phyloP scores from a whole-genome alignment of 2,329 filamentous ascomycete genomes.

The Aspergillus bombycis region DNA sequence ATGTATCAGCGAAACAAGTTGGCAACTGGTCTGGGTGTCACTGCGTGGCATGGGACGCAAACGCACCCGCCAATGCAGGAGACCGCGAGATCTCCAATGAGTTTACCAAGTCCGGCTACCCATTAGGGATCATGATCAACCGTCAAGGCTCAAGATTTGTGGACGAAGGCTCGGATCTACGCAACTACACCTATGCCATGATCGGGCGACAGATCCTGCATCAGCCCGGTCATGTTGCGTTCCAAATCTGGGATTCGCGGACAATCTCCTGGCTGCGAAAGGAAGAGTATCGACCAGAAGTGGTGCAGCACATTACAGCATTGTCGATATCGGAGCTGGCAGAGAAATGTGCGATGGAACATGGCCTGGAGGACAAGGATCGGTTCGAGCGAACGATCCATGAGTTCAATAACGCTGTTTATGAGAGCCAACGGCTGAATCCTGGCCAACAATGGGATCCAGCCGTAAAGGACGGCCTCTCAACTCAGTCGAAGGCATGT shows the following conservation, averaged over 20 bases:
- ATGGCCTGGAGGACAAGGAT: slow-evolving; percentile 52
- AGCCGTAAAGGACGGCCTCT: slow-evolving; percentile 62
- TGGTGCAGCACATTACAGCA: slow-evolving; percentile 58
- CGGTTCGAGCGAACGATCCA: slow-evolving; percentile 57
- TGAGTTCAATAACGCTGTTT: slow-evolving; percentile 63
- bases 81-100: slow-evolving; percentile 65
- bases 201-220: slow-evolving; percentile 65
- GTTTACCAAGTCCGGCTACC: slow-evolving; percentile 71
- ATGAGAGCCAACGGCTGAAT: slow-evolving; percentile 51
- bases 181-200: slow-evolving; percentile 70
- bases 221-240: slow-evolving; percentile 62
- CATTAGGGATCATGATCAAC: slow-evolving; percentile 68
- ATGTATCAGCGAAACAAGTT: slow-evolving; percentile 54
- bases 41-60: slow-evolving; percentile 66
- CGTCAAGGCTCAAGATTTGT: slow-evolving; percentile 62
- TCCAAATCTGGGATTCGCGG: slow-evolving; percentile 66
- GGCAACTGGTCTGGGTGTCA: slow-evolving; percentile 70
- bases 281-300: slow-evolving; percentile 66
- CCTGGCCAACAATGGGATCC: slow-evolving; percentile 58
- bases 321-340: slow-evolving; percentile 60
- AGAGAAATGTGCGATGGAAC: slow-evolving; percentile 44
- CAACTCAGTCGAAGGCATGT: slow-evolving; percentile 57
- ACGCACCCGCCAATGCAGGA: slow-evolving; percentile 58
- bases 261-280: slow-evolving; percentile 56
- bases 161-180: slow-evolving; percentile 66